phyloP scores from a whole-genome alignment of 257 asterid species.

The Solanum infundibuliforme region DNA sequence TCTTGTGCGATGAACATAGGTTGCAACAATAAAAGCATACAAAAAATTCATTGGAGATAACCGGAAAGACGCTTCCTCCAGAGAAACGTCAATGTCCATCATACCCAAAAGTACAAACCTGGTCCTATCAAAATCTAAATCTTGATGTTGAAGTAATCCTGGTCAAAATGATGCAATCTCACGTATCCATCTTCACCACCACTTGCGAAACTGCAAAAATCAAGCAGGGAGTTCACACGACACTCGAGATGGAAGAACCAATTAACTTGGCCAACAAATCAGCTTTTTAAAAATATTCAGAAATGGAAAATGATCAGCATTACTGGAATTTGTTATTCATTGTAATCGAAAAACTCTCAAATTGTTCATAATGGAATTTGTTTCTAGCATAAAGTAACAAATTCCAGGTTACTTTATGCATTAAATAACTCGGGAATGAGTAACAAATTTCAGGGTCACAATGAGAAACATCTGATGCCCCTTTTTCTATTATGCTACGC shows the following conservation, averaged over 20 bases:
- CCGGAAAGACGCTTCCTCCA: not conserved
- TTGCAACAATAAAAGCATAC: not conserved
- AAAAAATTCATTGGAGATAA: not conserved
- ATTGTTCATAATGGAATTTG: not conserved
- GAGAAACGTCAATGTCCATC: not conserved
- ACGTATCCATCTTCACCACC: constrained; percentile 98
- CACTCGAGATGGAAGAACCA: not conserved
- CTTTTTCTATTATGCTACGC: not conserved
- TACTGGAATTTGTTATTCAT: not conserved
- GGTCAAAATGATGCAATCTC: constrained; percentile 78
- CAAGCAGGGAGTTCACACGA: not conserved
- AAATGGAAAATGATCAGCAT: not conserved
- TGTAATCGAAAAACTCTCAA: not conserved
- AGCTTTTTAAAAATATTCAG: not conserved
- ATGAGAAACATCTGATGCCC: not conserved
- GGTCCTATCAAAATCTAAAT: constrained; percentile 18
- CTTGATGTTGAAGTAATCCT: constrained; percentile 75
- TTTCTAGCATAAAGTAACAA: not conserved
- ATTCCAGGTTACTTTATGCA: not conserved
- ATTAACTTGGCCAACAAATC: not conserved
- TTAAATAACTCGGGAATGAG: not conserved
- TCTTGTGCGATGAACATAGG: not conserved
- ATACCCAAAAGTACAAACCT: not conserved
- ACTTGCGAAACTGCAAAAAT: constrained; percentile 53
- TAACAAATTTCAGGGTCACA: not conserved